Evolutionary conservation across 306 rosid genomes (phyloP), one percentile per base, ranked within the genome.

Genomic region (Casuarina equisetifolia): DNA sequence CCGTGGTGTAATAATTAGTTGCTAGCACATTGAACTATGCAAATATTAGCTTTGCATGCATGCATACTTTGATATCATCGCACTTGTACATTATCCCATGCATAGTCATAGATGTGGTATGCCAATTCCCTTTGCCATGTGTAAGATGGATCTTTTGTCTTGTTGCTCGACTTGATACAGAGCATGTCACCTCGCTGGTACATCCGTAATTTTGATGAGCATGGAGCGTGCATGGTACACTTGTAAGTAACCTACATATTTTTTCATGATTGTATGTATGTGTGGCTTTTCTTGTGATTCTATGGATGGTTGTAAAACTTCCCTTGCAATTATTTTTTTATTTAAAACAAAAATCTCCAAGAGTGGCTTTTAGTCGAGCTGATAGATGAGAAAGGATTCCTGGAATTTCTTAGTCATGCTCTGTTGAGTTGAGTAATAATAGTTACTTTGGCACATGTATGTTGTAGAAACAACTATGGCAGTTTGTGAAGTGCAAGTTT

Each of bases 111-210:
- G 4, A 4, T 19, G 42, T 48, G 36, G 19, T 11, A n/a, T 70
- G 64, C 52, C 9, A 10, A 35, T 49, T 19, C 19, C 36, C 78
- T 55, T 39, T 19, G 46, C 72, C 73, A 19, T 53, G 35, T 78
- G 68, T 80, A 63, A 17, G 63, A 69, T 74, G 50, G 68, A 71
- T 42, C 62, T 74, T 48, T 46, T 72, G 51, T 67, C 54, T 63
- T 70, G 44, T 52, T 73, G 70, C 70, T 85, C 78, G 71, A 70
- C 57, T 66, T 79, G 38, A 48, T 88, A 74, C 88, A 92, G 97
- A 89, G 78, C 82, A 87, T 88, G 89, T 90, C 88, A n/a, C 96
- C 97, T 69, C 93, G 96, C 54, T 92, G 97, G 97, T 92, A 90
- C 85, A 83, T 92, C 69, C 84, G 89, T 82, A 92, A 92, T 81